A percentile compares a stretch with the other conserved stretches of the same genome.
Conservation (phyloP, 176 grass and related monocot genomes). For the Oropetium thomaeum region DNA sequence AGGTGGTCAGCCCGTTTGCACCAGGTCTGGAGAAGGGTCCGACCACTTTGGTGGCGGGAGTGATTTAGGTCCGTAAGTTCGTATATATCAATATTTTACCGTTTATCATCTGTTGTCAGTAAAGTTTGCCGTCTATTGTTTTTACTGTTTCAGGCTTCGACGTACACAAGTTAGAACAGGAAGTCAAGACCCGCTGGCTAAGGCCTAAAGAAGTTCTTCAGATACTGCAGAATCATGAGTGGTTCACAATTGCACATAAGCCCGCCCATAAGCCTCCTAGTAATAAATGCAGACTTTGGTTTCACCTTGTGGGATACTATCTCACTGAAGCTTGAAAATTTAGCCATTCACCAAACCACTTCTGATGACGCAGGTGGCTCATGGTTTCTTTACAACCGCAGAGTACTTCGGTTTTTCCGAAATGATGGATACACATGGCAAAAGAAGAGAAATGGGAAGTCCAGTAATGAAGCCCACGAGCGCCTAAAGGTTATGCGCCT, state of each 20-base stretch:
- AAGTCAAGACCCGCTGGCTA: slow-evolving; percentile 68
- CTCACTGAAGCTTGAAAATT: neutral
- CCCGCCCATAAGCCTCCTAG: slow-evolving; percentile 66
- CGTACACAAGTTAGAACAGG: slow-evolving; percentile 45
- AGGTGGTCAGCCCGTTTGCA: too few relatives aligned
- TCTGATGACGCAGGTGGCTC: slow-evolving; percentile 65
- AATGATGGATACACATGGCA: slow-evolving; percentile 77
- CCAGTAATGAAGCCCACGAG: slow-evolving; percentile 75
- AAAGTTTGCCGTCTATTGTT: neutral
- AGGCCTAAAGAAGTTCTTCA: slow-evolving; percentile 70
- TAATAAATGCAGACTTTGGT: slow-evolving; percentile 41
- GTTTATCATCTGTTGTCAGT: neutral
- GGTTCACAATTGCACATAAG: slow-evolving; percentile 40
- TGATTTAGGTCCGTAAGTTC: neutral
- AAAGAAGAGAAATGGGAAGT: slow-evolving; percentile 72
- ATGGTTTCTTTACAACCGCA: slow-evolving; percentile 87
- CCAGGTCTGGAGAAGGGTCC: too few relatives aligned
- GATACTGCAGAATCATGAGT: slow-evolving; percentile 68
- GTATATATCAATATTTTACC: neutral
- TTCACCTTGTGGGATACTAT: slow-evolving; percentile 35
- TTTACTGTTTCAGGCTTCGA: slow-evolving; percentile 53
- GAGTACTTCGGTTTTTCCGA: slow-evolving; percentile 77
- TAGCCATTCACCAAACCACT: slow-evolving; percentile 11
- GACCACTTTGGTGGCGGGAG: neutral
- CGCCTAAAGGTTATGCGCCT: slow-evolving; percentile 61